Evolutionary conservation across 441 rosid species (phyloP).

Genomic region (Erodium texanum): DNA sequence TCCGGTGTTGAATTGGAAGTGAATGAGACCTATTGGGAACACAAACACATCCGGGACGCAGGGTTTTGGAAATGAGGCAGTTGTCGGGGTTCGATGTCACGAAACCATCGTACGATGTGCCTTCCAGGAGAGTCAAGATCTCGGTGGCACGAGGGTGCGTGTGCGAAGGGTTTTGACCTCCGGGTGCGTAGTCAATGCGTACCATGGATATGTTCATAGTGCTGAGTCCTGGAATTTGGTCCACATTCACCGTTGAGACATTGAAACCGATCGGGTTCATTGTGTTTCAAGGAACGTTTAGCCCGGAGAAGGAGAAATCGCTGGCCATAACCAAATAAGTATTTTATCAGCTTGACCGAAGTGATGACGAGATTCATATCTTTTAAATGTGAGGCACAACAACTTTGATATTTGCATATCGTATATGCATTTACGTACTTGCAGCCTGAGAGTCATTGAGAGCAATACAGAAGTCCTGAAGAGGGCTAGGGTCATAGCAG

Average conservation of each 20-base stretch:
- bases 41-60: conserved; percentile 11
- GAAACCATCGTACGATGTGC: conserved; percentile 9
- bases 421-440: too few species aligned
- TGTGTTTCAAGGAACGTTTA: conserved; percentile 7
- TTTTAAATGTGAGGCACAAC: too few species aligned
- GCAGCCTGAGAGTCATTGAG: too few species aligned
- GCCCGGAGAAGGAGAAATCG: conserved; percentile 14
- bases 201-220: conserved; percentile 14
- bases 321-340: conserved; percentile 10
- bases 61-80: conserved; percentile 10
- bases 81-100: conserved; percentile 11
- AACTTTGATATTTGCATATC: too few species aligned
- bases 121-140: conserved; percentile 16
- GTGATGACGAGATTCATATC: too few species aligned
- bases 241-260: conserved; percentile 7
- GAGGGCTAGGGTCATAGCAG: too few species aligned
- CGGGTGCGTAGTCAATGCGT: conserved; percentile 13
- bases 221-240: conserved; percentile 14
- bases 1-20: too few species aligned
- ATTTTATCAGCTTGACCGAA: too few species aligned
- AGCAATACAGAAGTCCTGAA: too few species aligned
- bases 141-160: conserved; percentile 16
- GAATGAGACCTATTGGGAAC: conserved; percentile 15
- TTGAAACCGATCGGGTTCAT: conserved; percentile 7
- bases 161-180: conserved; percentile 16